Percentiles rank a stretch among this genome's conserved stretches.
These are phyloP conservation scores for Lagenidium giganteum DNA, from an alignment of 352 stramenopile species.

Conservation along the genomic window DNA sequence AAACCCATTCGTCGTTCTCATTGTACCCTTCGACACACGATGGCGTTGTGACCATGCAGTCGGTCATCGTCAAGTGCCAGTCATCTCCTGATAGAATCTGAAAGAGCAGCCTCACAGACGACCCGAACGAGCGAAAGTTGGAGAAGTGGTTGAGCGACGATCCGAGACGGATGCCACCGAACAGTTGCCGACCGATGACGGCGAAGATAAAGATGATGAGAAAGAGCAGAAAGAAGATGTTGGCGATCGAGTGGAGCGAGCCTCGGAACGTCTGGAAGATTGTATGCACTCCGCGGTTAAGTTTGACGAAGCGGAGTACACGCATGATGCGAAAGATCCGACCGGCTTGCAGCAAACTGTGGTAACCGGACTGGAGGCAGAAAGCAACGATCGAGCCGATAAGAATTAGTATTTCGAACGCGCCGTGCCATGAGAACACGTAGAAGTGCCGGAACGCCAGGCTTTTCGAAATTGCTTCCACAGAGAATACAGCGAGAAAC, in stretches of 20 bases:
- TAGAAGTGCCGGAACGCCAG: conserved; percentile 62
- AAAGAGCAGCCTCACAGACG: conserved; percentile 61
- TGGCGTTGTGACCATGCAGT: conserved; percentile 56
- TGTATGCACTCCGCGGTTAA: conserved; percentile 66
- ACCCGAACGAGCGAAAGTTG: conserved; percentile 67
- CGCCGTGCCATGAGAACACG: conserved; percentile 37
- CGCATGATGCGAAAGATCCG: conserved; percentile 76
- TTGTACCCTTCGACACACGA: conserved; percentile 45
- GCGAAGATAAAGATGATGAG: conserved; percentile 84
- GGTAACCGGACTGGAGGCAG: conserved; percentile 53
- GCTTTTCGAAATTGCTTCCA: conserved; percentile 50
- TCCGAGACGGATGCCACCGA: conserved; percentile 53
- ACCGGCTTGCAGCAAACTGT: conserved; percentile 61
- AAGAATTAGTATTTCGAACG: conserved; percentile 65
- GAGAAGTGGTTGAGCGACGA: conserved; percentile 59
- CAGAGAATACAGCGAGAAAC: conserved; percentile 55
- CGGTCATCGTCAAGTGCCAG: conserved; percentile 82
- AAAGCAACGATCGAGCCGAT: conserved; percentile 58
- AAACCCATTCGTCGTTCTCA: conserved; percentile 30
- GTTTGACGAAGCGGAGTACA: conserved; percentile 68
- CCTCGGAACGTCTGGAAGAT: conserved; percentile 77
- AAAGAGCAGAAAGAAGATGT: conserved; percentile 81
- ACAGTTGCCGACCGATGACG: conserved; percentile 66
- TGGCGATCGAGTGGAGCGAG: conserved; percentile 50
- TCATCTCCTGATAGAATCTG: conserved; percentile 81